Evolutionary conservation across 768 basidiomycete species (phyloP), one percentile per base, ranked within the genome.

Genomic region (Mycena kentingensis): DNA sequence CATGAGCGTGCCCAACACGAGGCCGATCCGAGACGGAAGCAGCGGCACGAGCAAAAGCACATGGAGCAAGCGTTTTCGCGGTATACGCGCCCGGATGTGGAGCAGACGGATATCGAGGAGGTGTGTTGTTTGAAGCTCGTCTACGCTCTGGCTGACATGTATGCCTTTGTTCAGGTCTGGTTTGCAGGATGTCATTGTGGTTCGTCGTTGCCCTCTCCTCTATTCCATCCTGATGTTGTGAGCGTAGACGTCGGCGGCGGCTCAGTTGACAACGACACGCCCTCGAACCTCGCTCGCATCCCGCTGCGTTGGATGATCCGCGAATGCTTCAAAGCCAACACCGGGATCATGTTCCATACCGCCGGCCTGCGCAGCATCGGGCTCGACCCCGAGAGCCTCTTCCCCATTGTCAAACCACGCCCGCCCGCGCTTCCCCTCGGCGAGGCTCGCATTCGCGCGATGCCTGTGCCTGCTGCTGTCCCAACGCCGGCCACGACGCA

Each of bases 251-350:
- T 71, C 19, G 68, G 70, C 5, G 70, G 70, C 25, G 71, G 70
- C 15, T 68, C 68, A 0, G 67, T 70, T 13, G 51, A 56, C 2
- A 58, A 59, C 46, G 58, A 45, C 3, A 54, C 49, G 7, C 21
- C 22, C 19, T 71, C 78, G 50, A 76, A 73, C 38, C 70, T 85
- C 4, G 77, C 81, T 10, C 77, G 80, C 45, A 79, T 83, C 37
- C 52, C 83, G 4, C 68, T 85, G 21, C 75, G 82, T 55, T 86
- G 80, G 80, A 80, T 81, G 78, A 61, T 81, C 53, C 73, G 81
- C 41, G 71, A 81, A 47, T 74, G 72, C 52, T 75, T 80, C 67
- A 60, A 60, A 22, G 55, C 69, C 15, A 57, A 74, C 5, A 67
- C 70, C 15, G 78, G 78, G 2, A 76, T 80, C 39, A 63, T 78